phyloP scores from a whole-genome alignment of 1,284 basidiomycete species.

The Ustilago nuda region DNA sequence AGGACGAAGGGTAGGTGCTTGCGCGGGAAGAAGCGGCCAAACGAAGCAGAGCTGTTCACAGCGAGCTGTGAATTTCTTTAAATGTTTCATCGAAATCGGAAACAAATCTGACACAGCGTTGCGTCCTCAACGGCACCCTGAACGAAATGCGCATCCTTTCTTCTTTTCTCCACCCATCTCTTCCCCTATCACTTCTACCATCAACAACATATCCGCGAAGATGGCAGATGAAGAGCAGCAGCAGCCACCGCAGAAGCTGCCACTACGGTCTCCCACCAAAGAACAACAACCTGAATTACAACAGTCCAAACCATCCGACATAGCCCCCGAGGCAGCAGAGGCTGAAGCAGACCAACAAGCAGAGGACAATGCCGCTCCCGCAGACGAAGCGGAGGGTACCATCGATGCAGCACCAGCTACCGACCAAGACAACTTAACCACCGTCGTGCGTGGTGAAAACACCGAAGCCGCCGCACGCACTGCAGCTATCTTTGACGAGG shows the following conservation, averaged over 20 bases:
- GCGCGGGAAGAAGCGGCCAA: too few relatives aligned
- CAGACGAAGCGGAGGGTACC: slow-evolving; percentile 14
- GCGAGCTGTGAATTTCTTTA: background rate
- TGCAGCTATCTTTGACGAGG: slow-evolving; percentile 48
- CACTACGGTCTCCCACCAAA: slow-evolving; percentile 9
- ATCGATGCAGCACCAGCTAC: slow-evolving; percentile 30
- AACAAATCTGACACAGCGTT: slow-evolving; percentile 10
- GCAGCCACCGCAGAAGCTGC: slow-evolving; percentile 14
- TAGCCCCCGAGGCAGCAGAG: slow-evolving; percentile 12
- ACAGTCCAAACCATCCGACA: background rate
- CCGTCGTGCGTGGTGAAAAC: slow-evolving; percentile 29
- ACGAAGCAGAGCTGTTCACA: too few relatives aligned
- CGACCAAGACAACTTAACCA: slow-evolving; percentile 20
- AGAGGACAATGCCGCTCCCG: slow-evolving; percentile 2
- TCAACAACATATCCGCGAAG: slow-evolving; percentile 1
- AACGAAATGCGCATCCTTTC: slow-evolving; percentile 1
- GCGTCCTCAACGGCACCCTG: background rate
- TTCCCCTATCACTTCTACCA: background rate
- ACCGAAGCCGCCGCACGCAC: slow-evolving; percentile 37
- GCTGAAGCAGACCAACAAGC: slow-evolving; percentile 4
- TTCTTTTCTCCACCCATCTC: background rate
- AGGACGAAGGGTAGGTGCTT: too few relatives aligned
- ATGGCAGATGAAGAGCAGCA: slow-evolving; percentile 42
- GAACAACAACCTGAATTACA: background rate
- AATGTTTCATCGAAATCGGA: slow-evolving; percentile 1